phyloP scores from a whole-genome alignment of 2,329 filamentous ascomycete species.

The Xylariaceae sp. region DNA sequence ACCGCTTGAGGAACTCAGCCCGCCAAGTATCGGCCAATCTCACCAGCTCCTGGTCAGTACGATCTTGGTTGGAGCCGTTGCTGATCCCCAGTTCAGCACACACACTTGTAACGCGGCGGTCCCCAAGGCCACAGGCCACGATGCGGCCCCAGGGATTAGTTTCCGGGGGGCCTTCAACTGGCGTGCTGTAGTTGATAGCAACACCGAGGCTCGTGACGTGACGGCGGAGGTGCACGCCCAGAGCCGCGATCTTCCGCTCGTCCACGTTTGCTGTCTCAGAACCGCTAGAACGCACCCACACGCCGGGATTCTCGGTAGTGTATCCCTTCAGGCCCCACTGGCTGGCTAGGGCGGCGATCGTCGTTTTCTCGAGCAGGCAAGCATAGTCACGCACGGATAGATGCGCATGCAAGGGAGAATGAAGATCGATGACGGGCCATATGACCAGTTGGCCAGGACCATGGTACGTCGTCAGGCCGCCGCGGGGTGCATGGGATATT shows the following conservation, averaged over 20 bases:
- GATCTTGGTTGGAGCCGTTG: background rate
- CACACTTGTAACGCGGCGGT: conserved; percentile 74
- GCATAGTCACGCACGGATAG: conserved; percentile 75
- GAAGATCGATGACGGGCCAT: conserved; percentile 88
- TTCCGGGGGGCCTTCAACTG: conserved; percentile 39
- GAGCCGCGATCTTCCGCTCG: conserved; percentile 74
- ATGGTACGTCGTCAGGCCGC: conserved; percentile 91
- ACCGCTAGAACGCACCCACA: conserved; percentile 58
- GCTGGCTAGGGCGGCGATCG: conserved; percentile 59
- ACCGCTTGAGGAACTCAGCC: conserved; percentile 12
- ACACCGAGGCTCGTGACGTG: conserved; percentile 82
- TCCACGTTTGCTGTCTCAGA: conserved; percentile 25
- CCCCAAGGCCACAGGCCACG: conserved; percentile 83
- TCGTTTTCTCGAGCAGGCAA: conserved; percentile 68
- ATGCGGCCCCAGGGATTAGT: conserved; percentile 63
- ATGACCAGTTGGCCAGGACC: conserved; percentile 88
- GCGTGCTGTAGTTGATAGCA: conserved; percentile 70
- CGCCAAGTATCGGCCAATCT: conserved; percentile 11
- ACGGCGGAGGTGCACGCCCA: conserved; percentile 86
- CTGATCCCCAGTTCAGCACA: conserved; percentile 38
- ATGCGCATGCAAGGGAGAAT: conserved; percentile 48
- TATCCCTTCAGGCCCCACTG: conserved; percentile 57
- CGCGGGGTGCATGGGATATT: conserved; percentile 71
- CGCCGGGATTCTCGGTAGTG: conserved; percentile 73
- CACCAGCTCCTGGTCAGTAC: background rate